phyloP scores from a whole-genome alignment of 2,329 filamentous ascomycete species.

The Cytospora schulzeri region DNA sequence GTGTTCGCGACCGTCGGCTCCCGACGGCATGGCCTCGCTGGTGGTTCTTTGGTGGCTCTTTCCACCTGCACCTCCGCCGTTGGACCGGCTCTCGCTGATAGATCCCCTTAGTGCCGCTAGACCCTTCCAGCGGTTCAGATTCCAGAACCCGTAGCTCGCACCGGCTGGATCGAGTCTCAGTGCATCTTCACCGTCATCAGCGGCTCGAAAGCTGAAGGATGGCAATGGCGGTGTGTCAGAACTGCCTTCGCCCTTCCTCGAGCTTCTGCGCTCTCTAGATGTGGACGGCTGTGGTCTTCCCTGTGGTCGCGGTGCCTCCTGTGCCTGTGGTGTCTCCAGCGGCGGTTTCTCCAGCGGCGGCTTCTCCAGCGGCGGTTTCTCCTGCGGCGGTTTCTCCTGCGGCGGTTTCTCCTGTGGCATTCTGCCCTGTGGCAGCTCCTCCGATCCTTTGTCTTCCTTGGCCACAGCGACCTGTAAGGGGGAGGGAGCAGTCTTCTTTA shows the following conservation, averaged over 20 bases:
- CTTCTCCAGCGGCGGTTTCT: no score
- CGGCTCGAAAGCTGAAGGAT: slow-evolving; percentile 54
- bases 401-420: no score
- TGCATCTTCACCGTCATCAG: slow-evolving; percentile 41
- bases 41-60: slow-evolving; percentile 24
- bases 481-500: slow-evolving; percentile 2
- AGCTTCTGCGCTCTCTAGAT: slow-evolving; percentile 27
- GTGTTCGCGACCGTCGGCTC: slow-evolving; percentile 21
- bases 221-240: slow-evolving; percentile 52
- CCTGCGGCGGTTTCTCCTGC: no score
- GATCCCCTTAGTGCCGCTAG: slow-evolving; percentile 41
- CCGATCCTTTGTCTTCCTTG: slow-evolving; percentile 25
- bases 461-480: slow-evolving; percentile 8
- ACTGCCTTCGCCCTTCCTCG: slow-evolving; percentile 28
- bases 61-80: not conserved
- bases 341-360: no score
- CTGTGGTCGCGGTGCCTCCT: slow-evolving; percentile 9
- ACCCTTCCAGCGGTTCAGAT: slow-evolving; percentile 55
- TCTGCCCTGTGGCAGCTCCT: slow-evolving; percentile 28
- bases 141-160: slow-evolving; percentile 58
- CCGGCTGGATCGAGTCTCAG: slow-evolving; percentile 43
- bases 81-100: slow-evolving; percentile 4
- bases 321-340: no score
- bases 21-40: slow-evolving; percentile 17
- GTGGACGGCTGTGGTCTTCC: slow-evolving; percentile 27